Base-by-base conservation (phyloP, 2,329 filamentous ascomycete species). In the Graphium sp. region DNA sequence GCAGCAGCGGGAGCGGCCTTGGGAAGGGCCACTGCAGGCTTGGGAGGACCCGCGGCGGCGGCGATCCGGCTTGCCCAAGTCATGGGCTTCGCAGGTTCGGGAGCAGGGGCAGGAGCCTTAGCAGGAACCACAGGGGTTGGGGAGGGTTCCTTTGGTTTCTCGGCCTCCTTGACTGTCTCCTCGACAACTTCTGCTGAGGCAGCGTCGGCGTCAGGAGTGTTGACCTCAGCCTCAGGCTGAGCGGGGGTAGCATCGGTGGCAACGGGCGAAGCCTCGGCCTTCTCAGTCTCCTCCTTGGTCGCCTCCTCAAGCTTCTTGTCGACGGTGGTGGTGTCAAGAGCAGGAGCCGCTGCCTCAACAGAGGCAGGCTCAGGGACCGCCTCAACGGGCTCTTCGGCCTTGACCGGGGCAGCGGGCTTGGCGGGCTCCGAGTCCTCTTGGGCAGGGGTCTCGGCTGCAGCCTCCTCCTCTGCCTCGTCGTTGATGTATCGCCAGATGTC, bases 401-500 rank as follows among this genome's bases (percentile, higher is more conserved):
- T 38, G 18, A 41, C 39, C 18, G 42, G 37, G 21, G 23, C 22
- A 15, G 19, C 23, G n/a, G 40, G 36, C 26, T 45, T 40, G 9
- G 38, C 38, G 24, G 34, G 41, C 30, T 54, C 48, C 22, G 53
- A 48, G 38, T 50, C 52, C 40, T 74, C 58, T 47, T 75, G 67
- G 22, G 41, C 36, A 29, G 40, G 34, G 24, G 44, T 38, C 36
- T 53, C 46, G 20, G 34, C 29, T 12, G 32, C 38, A 4, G 39
- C 37, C 29, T 50, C 46, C 17, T 81, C 81, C 35, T 94, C 84
- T 23, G 66, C 66, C 42, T 87, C 80, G 36, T 89, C 82, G 38
- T 77, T 74, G 39, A 98, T 74, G 56, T 91, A 95, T 42, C 89
- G 72, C 61, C 95, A 83, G 50, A 98, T 93, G 48, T 98, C 89